These are phyloP conservation scores for Globisporangium uncinulatum DNA, from an alignment of 352 stramenopile genomes.

Conservation along the genomic window DNA sequence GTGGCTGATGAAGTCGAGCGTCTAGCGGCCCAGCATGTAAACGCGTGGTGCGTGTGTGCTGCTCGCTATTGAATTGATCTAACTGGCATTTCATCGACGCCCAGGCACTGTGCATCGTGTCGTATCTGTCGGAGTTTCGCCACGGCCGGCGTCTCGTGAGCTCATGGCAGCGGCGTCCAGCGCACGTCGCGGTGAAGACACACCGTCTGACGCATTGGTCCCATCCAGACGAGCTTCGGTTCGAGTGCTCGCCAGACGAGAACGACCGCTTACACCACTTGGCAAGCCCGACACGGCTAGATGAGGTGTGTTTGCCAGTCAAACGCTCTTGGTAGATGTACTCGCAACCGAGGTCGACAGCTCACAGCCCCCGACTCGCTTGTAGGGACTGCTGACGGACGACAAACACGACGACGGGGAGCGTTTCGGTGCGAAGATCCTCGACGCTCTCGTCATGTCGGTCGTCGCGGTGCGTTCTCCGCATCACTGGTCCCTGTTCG, in stretches of 20 bases:
- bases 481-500: neutral
- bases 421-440: constrained; percentile 13
- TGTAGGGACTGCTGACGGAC: neutral
- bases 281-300: neutral
- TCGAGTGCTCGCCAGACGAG: constrained; percentile 16
- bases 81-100: neutral
- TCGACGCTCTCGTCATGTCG: constrained; percentile 24
- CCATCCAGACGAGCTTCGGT: constrained; percentile 2
- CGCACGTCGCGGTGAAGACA: constrained; percentile 20
- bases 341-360: neutral
- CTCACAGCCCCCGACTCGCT: neutral
- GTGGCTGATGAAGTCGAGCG: constrained; percentile 15
- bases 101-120: constrained; percentile 24
- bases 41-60: neutral
- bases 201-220: constrained; percentile 15
- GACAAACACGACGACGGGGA: constrained; percentile 11
- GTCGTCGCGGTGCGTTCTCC: constrained; percentile 13
- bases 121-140: constrained; percentile 24
- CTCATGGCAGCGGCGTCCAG: constrained; percentile 19
- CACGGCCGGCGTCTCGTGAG: constrained; percentile 21
- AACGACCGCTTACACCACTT: constrained; percentile 33
- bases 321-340: neutral
- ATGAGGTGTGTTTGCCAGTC: constrained; percentile 1
- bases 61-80: neutral
- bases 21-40: constrained; percentile 23